Evolutionary conservation across 1,284 basidiomycete species (phyloP), one percentile per base, ranked within the genome.

Genomic region (Ganoderma leucocontextum): DNA sequence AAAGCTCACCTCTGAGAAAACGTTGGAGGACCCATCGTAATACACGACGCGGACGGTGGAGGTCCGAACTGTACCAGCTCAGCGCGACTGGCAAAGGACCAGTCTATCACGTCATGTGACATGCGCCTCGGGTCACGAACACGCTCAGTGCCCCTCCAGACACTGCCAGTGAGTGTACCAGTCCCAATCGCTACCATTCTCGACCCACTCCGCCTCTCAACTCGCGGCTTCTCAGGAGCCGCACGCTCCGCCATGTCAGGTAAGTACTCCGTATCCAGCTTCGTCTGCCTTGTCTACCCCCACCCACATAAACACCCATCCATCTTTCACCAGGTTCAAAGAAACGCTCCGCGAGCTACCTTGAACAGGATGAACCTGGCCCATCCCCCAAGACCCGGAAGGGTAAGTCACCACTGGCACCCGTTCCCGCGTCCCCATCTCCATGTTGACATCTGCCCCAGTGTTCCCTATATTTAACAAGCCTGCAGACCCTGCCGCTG

Each of bases 321-420:
- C 29, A 12, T 42, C 25, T n/a, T 36, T 19, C 38, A 25, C n/a
- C 29, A 71, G 64, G 8, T 4, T 66, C 73, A 39, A 70, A 68
- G 52, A 77, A 77, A 65, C 74, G 76, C 17, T 59, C 70, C 15
- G 59, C 66, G 22, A 67, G 64, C 6, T 62, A 66, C 15, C 58
- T 70, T 5, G 62, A 58, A 10, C 52, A 42, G 4, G 60, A 61
- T 15, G 52, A 39, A 10, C 59, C 66, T 15, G 57, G 36, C 1
- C 68, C 68, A 19, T 64, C 65, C 25, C n/a, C 58, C n/a, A 71
- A 70, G 42, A 38, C 38, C 12, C 65, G 70, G 47, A 77, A 76
- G 70, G 38, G 76, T 73, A 12, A 25, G 59, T 61, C 1, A 36
- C n/a, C 22, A 29, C 29, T 29, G 29, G 1, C 29, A 33, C 7